A percentile compares a stretch with the other conserved stretches of the same genome.
Conservation (phyloP, 306 rosid species). For the Rosa multiflora region DNA sequence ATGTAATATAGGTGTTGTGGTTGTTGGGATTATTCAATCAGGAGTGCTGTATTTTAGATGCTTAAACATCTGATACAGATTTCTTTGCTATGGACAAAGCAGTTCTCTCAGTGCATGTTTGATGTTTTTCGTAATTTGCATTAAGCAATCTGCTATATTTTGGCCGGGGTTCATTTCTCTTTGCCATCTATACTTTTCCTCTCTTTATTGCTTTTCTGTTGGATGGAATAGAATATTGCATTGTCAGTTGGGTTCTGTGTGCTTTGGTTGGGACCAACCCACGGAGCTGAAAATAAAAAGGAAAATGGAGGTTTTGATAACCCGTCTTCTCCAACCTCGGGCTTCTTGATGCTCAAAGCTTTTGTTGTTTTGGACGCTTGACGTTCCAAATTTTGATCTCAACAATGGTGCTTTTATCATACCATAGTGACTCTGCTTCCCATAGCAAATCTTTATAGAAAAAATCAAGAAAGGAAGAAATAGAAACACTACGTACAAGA, state of each 20-base stretch:
- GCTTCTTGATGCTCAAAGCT: background rate
- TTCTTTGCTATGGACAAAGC: constrained; percentile 40
- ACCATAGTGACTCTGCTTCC: background rate
- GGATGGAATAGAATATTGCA: background rate
- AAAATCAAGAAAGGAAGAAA: background rate
- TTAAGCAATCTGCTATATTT: background rate
- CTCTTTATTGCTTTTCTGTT: background rate
- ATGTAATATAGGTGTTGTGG: constrained; percentile 66
- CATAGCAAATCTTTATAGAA: background rate
- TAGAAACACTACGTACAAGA: background rate
- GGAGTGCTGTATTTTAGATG: constrained; percentile 51
- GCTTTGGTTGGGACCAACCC: background rate
- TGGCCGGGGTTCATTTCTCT: background rate
- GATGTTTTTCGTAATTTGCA: constrained; percentile 12
- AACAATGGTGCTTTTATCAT: background rate
- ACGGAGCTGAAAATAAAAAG: background rate
- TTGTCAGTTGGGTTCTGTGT: background rate
- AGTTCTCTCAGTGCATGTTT: constrained; percentile 33
- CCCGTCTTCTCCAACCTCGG: background rate
- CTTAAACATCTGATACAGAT: constrained; percentile 44
- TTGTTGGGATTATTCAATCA: constrained; percentile 49
- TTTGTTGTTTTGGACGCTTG: background rate
- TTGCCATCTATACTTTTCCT: background rate
- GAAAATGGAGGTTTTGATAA: background rate
- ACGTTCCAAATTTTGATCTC: background rate